Evolutionary conservation across 352 stramenopile species (phyloP).

Genomic region (Phytophthora chlamydospora): DNA sequence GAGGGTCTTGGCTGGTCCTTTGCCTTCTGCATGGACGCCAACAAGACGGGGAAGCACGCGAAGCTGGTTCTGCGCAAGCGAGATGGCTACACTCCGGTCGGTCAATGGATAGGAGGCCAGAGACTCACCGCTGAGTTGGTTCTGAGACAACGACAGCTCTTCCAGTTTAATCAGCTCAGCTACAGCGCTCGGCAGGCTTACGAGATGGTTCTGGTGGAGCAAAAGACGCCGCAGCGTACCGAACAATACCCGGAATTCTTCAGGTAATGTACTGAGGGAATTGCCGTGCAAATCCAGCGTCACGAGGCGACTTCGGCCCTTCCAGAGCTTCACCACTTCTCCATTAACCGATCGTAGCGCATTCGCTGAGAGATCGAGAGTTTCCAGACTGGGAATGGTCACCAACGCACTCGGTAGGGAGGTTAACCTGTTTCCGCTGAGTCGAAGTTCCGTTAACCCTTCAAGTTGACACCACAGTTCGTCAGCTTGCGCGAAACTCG

Average conservation of each 20-base stretch:
- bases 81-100: conserved; percentile 18
- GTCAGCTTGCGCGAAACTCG: conserved; percentile 30
- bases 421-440: conserved; percentile 30
- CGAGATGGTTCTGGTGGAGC: conserved; percentile 56
- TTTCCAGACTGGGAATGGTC: conserved; percentile 23
- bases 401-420: conserved; percentile 20
- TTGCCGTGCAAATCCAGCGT: conserved; percentile 53
- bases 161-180: conserved; percentile 35
- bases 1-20: conserved; percentile 7
- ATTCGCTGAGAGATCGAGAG: conserved; percentile 33
- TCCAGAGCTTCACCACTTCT: conserved; percentile 35
- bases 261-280: conserved; percentile 39
- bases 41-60: conserved; percentile 28
- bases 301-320: conserved; percentile 20
- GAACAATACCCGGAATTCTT: conserved; percentile 41
- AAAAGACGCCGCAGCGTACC: conserved; percentile 36
- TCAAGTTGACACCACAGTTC: conserved; percentile 26
- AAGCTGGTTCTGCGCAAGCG: conserved; percentile 53
- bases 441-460: conserved; percentile 17
- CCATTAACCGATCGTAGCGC: conserved; percentile 23
- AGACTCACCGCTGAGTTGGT: conserved; percentile 27
- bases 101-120: conserved; percentile 31
- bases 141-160: conserved; percentile 31
- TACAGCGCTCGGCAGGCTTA: conserved; percentile 40
- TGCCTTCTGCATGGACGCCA: conserved; percentile 23